A percentile compares a stretch with the other conserved stretches of the same genome.
phyloP scores from a whole-genome alignment of 306 rosid species.

The Vigna hirtella region DNA sequence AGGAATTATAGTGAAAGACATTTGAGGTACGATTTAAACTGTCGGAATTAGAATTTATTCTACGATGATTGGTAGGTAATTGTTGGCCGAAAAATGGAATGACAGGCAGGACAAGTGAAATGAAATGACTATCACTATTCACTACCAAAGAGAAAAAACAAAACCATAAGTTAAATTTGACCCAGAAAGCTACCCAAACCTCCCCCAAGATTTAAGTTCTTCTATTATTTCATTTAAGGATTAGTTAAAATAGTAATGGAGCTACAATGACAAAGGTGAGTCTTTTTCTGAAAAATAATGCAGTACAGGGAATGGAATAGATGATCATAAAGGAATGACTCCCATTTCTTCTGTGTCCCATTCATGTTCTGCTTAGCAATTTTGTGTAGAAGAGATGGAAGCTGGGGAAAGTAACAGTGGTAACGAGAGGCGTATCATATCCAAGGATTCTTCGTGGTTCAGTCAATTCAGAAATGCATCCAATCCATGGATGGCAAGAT shows the following conservation, averaged over 20 bases:
- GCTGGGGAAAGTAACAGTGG: slow-evolving; percentile 48
- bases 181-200: slow-evolving; percentile 13
- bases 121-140: slow-evolving; percentile 18
- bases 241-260: slow-evolving; percentile 35
- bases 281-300: slow-evolving; percentile 32
- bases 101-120: slow-evolving; percentile 31
- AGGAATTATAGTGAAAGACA: neutral
- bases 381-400: slow-evolving; percentile 61
- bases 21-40: slow-evolving; percentile 3
- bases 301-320: slow-evolving; percentile 30
- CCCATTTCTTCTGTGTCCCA: slow-evolving; percentile 34
- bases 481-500: slow-evolving; percentile 99
- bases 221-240: slow-evolving; percentile 37
- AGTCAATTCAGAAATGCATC: slow-evolving; percentile 82
- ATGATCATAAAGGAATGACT: slow-evolving; percentile 33
- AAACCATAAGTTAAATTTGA: slow-evolving; percentile 27
- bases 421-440: slow-evolving; percentile 44
- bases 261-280: slow-evolving; percentile 36
- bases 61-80: slow-evolving; percentile 28
- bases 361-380: slow-evolving; percentile 39
- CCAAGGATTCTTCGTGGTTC: slow-evolving; percentile 64
- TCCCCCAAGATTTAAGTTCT: slow-evolving; percentile 22
- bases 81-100: slow-evolving; percentile 25
- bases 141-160: neutral
- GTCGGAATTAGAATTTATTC: slow-evolving; percentile 20